Evolutionary conservation across 1,284 basidiomycete genomes (phyloP), one percentile per base, ranked within the genome.

Genomic region (Stygiomarasmius scandens): DNA sequence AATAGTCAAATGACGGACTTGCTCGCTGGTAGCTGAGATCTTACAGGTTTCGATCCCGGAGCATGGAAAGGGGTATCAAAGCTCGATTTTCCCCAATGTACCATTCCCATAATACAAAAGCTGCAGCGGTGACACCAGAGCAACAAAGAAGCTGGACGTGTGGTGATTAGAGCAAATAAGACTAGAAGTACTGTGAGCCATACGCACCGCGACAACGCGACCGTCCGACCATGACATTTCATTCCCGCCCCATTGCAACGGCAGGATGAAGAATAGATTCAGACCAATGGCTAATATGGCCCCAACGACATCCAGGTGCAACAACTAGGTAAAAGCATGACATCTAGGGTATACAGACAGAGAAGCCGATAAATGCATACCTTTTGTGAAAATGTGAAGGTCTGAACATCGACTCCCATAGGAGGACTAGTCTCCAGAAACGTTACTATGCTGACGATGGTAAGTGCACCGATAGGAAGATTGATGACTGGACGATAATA

Each of bases 211-310:
- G 12, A 75, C 72, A 32, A 77, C 66, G n/a, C 61, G 58, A 9
- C 56, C 60, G 27, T 66, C 64, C 44, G 55, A 63, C 79, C 79
- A 81, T 0, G 74, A 62, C 58, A 74, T 73, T 19, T 71, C 61
- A 62, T 75, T 77, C 10, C 77, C 77, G 41, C 76, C 77, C 74
- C 62, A 63, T 27, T 63, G 62, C 38, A 5, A 63, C 53, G 14
- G 62, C 59, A 20, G 61, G 52, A 19, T 61, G 49, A 8, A 63
- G 45, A 41, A 29, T 20, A 41, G 6, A 58, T 60, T 0, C 49
- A 41, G 16, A 9, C 38, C 38, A n/a, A 41, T 41, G 14, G 38
- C 38, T 12, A 41, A 19, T 41, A 16, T n/a, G n/a, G 38, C 16
- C n/a, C 38, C 38, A 41, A 41, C 38, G 38, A 41, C 8, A 41